Evolutionary conservation across 495 filamentous ascomycete genomes (phyloP).

Genomic region (Penicillium paxilli): DNA sequence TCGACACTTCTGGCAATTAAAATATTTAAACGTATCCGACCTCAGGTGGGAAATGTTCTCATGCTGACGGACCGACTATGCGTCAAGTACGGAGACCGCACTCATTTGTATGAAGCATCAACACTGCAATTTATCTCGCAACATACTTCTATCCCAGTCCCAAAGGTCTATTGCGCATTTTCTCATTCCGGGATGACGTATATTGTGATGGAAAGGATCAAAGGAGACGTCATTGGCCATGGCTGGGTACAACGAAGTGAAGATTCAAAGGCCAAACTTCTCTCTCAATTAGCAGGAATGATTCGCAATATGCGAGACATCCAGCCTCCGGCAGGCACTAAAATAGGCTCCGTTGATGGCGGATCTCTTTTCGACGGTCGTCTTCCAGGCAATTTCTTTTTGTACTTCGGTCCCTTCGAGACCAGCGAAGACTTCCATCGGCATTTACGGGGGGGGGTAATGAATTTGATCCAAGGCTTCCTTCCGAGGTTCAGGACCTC

Average conservation of each 20-base stretch:
- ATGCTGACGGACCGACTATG: constrained; percentile 36
- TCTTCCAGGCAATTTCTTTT: constrained; percentile 23
- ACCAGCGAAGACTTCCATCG: constrained; percentile 43
- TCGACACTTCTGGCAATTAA: constrained; percentile 28
- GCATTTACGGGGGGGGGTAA: constrained; percentile 38
- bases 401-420: constrained; percentile 43
- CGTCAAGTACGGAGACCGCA: constrained; percentile 38
- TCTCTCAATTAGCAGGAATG: constrained; percentile 41
- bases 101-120: constrained; percentile 46
- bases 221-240: constrained; percentile 31
- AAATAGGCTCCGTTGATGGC: constrained; percentile 40
- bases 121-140: constrained; percentile 47
- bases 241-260: constrained; percentile 32
- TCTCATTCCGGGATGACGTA: constrained; percentile 37
- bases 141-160: constrained; percentile 53
- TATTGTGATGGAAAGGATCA: constrained; percentile 52
- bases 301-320: constrained; percentile 43
- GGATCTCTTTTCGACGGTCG: constrained; percentile 43
- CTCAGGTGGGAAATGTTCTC: constrained; percentile 20
- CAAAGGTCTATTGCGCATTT: constrained; percentile 49
- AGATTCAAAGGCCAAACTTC: constrained; percentile 42
- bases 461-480: constrained; percentile 31
- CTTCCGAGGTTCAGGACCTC: constrained; percentile 35
- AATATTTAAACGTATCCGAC: constrained; percentile 20
- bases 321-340: constrained; percentile 28